Conservation (phyloP, 495 filamentous ascomycete species). For the Pyrenula massariospora region DNA sequence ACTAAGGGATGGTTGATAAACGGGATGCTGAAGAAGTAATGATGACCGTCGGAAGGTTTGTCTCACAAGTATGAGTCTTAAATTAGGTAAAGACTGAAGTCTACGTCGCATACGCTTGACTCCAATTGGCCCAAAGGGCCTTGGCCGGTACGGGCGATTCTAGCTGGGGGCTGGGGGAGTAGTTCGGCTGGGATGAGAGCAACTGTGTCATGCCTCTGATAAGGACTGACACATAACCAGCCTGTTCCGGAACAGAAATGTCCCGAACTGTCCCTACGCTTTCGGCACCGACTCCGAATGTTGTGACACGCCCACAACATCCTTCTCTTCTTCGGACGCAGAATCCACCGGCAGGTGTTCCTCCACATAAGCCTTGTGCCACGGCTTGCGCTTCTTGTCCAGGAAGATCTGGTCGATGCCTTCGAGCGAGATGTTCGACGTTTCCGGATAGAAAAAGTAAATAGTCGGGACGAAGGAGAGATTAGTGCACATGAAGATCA, state of each 20-base stretch:
- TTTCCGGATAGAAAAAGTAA: conserved; percentile 33
- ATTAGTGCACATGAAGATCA: conserved; percentile 50
- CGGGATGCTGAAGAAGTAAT: not conserved
- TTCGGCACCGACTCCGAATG: not conserved
- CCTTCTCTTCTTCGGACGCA: not conserved
- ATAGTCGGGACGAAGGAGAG: conserved; percentile 30
- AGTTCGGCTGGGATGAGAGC: not conserved
- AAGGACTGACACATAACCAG: not conserved
- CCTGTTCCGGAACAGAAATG: not conserved
- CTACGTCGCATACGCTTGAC: not conserved
- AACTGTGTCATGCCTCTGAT: not conserved
- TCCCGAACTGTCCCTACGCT: not conserved
- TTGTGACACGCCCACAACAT: not conserved
- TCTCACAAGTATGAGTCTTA: not conserved
- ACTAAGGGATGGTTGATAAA: not conserved
- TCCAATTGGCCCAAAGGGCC: not conserved
- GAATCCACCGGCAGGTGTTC: not conserved
- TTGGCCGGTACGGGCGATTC: not conserved
- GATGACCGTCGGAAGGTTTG: not conserved
- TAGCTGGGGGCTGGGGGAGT: not conserved
- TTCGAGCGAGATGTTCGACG: conserved; percentile 30
- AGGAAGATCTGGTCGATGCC: conserved; percentile 23
- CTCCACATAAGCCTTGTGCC: not conserved
- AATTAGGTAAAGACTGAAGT: not conserved
- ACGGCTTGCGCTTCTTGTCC: not conserved